phyloP scores from a whole-genome alignment of 768 basidiomycete species.

The Chalciporus chontae region DNA sequence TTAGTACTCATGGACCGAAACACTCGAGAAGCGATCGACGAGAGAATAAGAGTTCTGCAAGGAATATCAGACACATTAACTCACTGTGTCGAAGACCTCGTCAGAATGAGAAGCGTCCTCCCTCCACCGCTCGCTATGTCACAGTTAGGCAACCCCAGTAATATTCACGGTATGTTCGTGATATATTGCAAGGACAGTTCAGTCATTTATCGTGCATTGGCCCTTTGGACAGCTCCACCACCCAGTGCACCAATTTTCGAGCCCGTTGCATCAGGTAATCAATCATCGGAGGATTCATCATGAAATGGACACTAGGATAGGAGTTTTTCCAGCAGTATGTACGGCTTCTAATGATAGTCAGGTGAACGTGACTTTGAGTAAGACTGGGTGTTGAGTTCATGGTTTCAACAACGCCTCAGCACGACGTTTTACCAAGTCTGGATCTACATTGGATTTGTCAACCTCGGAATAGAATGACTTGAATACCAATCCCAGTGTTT shows the following conservation, averaged over 20 bases:
- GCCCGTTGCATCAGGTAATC: neutral
- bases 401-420: constrained; percentile 37
- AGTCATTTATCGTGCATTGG: neutral
- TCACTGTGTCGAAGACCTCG: constrained; percentile 75
- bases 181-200: neutral
- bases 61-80: constrained; percentile 72
- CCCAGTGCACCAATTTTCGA: neutral
- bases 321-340: neutral
- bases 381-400: constrained; percentile 1
- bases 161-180: constrained; percentile 14
- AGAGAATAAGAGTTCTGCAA: constrained; percentile 75
- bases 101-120: constrained; percentile 69
- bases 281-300: neutral
- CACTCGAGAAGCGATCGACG: constrained; percentile 81
- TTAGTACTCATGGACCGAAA: constrained; percentile 59
- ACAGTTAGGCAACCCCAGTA: constrained; percentile 10
- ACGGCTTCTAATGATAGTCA: neutral
- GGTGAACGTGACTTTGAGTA: neutral
- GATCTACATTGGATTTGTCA: constrained; percentile 57
- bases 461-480: constrained; percentile 61
- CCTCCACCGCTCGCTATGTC: constrained; percentile 43
- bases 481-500: constrained; percentile 46
- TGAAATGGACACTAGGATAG: constrained; percentile 1
- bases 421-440: constrained; percentile 52
- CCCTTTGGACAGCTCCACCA: constrained; percentile 3